Percentiles rank a stretch among this genome's conserved stretches.
phyloP scores from a whole-genome alignment of 106 monocot species.

The Acorus gramineus region DNA sequence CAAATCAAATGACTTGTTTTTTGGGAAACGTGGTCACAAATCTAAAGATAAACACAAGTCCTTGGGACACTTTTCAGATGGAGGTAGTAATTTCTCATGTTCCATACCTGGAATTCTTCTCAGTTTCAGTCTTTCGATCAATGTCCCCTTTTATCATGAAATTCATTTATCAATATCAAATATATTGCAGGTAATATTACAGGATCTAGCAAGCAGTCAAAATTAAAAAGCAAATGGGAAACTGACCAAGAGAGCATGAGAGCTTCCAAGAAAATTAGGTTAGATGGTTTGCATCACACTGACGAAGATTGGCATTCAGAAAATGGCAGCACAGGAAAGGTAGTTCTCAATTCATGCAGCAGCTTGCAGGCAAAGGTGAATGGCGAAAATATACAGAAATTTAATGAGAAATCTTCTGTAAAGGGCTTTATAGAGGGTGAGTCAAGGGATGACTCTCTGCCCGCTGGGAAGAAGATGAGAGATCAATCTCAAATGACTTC shows the following conservation, averaged over 20 bases:
- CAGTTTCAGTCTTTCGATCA: constrained; percentile 1
- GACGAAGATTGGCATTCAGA: constrained; percentile 25
- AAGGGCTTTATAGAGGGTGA: constrained; percentile 26
- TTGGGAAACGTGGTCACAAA: constrained; percentile 28
- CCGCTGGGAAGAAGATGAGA: constrained; percentile 19
- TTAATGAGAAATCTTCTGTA: constrained; percentile 15
- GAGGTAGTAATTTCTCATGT: constrained; percentile 31
- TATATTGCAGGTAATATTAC: constrained; percentile 39
- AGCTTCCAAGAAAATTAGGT: constrained; percentile 60
- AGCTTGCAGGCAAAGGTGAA: constrained; percentile 16
- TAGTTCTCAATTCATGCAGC: constrained; percentile 4
- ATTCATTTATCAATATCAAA: background rate
- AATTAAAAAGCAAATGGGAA: constrained; percentile 56
- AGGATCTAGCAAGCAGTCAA: constrained; percentile 31
- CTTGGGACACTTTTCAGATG: constrained; percentile 26
- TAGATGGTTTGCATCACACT: constrained; percentile 17
- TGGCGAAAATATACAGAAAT: constrained; percentile 19
- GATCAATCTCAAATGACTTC: constrained; percentile 9
- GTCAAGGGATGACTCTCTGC: constrained; percentile 4
- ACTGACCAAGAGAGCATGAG: constrained; percentile 30
- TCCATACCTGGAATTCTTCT: constrained; percentile 9
- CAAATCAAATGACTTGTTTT: constrained; percentile 25
- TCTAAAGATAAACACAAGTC: constrained; percentile 30
- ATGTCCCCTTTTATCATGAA: background rate
- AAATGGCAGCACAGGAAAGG: constrained; percentile 18